Evolutionary conservation across 2,329 filamentous ascomycete species (phyloP), one percentile per base, ranked within the genome.

Genomic region (Ceratocystiopsis sp.): DNA sequence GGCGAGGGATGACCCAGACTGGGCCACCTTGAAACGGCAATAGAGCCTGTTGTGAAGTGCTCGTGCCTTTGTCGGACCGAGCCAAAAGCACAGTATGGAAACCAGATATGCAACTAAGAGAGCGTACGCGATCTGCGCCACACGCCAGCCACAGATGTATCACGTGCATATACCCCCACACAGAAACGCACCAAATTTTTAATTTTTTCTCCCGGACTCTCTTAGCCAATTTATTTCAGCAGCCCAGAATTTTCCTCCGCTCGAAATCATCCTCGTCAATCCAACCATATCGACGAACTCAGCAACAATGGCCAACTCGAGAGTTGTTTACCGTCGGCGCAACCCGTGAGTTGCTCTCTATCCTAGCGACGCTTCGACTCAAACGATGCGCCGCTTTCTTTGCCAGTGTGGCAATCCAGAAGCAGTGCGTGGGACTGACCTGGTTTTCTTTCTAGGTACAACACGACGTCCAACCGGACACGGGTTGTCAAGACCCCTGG

Each of bases 381-480:
- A 2, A 15, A 15, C 33, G 33, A 34, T 5, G 33, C 13, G 33
- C 33, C 13, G 11, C 33, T 34, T 34, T 29, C 25, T 29, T 8
- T 29, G 2, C 25, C 25, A 8, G 9, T 8, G 9, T 8, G 9
- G 25, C 25, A 29, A 29, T 10, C 5, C 9, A 8, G 25, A 10
- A 4, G 25, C 25, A 29, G 10, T 7, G 25, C 25, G 10, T 10
- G 25, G 25, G 25, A 21, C 25, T 29, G 25, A 29, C 25, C 9
- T 29, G 25, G 25, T 29, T 29, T 29, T 34, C 15, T 11, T 34
- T 34, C 33, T 34, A 91, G 84, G 64, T 98, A 96, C 84, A 96
- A 96, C 80, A 96, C 89, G 66, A 74, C 74, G 65, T 93, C 84
- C 67, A 95, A 98, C 83, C 85, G 86, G 70, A 89, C 91, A 66